phyloP scores from a whole-genome alignment of 2,329 filamentous ascomycete genomes.

The Venturia oleaginea region DNA sequence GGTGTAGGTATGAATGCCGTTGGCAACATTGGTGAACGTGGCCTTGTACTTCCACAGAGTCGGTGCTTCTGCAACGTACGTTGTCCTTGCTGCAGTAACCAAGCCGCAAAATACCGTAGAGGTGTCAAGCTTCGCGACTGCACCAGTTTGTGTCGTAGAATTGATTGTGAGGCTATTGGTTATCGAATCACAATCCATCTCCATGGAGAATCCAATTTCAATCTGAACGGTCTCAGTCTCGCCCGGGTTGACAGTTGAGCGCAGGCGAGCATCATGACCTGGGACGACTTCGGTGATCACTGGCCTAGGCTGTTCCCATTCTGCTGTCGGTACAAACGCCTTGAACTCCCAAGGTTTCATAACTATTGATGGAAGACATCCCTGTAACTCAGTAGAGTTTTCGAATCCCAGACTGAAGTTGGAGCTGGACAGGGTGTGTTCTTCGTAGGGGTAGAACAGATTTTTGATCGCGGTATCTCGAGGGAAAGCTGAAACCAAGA shows the following conservation, averaged over 20 bases:
- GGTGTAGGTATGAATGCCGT: conserved; percentile 52
- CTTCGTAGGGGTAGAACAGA: conserved; percentile 53
- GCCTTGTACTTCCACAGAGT: conserved; percentile 46
- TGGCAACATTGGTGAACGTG: conserved; percentile 46
- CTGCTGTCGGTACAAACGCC: conserved; percentile 47
- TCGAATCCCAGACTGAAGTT: conserved; percentile 26
- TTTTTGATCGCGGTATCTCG: conserved; percentile 49
- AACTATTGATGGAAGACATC: conserved; percentile 45
- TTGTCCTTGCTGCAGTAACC: neutral
- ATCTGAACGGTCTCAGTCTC: conserved; percentile 38
- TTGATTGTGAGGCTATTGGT: conserved; percentile 41
- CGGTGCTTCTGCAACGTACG: conserved; percentile 33
- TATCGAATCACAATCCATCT: conserved; percentile 51
- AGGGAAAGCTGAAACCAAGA: conserved; percentile 49
- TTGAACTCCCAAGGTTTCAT: conserved; percentile 50
- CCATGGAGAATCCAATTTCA: conserved; percentile 48
- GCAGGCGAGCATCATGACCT: conserved; percentile 50
- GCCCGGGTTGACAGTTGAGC: conserved; percentile 32
- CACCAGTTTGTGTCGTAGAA: conserved; percentile 43
- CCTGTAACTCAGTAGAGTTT: conserved; percentile 42
- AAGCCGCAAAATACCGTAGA: conserved; percentile 20
- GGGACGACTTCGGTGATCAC: conserved; percentile 52
- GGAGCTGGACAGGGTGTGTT: conserved; percentile 34
- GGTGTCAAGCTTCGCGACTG: conserved; percentile 36
- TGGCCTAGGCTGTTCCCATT: conserved; percentile 44